Evolutionary conservation across 768 basidiomycete species (phyloP), one percentile per base, ranked within the genome.

Genomic region (Russula brevipes): DNA sequence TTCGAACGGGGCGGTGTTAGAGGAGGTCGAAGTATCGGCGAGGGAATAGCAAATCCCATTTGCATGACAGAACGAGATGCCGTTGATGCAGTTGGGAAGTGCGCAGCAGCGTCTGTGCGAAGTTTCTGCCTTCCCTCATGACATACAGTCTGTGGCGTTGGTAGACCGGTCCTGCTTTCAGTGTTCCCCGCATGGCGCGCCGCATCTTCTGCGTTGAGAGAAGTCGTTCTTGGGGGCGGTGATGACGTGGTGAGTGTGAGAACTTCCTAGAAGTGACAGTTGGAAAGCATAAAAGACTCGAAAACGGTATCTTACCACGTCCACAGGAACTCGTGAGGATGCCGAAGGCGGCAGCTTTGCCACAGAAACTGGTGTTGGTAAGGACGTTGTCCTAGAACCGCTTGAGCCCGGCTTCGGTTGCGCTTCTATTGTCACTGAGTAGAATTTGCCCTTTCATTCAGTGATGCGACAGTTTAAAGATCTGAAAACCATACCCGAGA

Each of bases 1-100:
- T 50, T 64, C 33, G 63, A 19, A 31, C 58, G 54, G 35, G 63
- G 38, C 3, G 63, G 63, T 9, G 63, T 64, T 38, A 45, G 16
- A 54, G 51, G 61, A 35, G 54, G 33, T 39, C 42, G 58, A 24
- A 35, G 47, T 2, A 12, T 31, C 4, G 7, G 16, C n/a, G 46
- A 54, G 45, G 36, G 35, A 31, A 47, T 41, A 46, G 38, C n/a
- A 5, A 14, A 24, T 54, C 62, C 52, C 54, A 31, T n/a, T 47
- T 54, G 52, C 36, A 11, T 39, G 36, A 11, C 44, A 19, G 38
- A 52, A 53, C 16, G 19, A 35, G 52, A 59, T 9, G 14, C 45
- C 4, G 38, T 31, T 46, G 50, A 30, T 14, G 8, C 7, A 38
- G 33, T 5, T 42, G 59, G 17, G n/a, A n/a, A 24, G 36, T 10